phyloP scores from a whole-genome alignment of 176 grass and related monocot species.

The barley (Hordeum vulgare) region DNA sequence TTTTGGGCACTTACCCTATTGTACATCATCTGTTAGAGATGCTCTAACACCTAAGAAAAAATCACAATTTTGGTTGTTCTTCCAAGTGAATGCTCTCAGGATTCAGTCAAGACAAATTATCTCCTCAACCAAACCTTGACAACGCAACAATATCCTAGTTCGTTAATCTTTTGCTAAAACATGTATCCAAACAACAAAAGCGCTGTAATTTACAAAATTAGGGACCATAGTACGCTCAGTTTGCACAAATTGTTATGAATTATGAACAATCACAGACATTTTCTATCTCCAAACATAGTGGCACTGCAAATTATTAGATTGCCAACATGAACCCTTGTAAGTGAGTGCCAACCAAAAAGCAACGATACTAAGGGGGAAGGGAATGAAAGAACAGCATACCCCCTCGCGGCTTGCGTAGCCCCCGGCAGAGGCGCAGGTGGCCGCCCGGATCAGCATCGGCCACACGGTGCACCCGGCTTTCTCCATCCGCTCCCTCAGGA shows the following conservation, averaged over 20 bases:
- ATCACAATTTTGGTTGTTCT: background rate
- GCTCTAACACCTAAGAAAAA: background rate
- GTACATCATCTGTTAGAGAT: too few relatives aligned
- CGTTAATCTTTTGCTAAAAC: background rate
- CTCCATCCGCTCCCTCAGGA: constrained; percentile 66
- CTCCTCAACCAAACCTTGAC: background rate
- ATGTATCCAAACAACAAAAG: background rate
- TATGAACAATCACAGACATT: background rate
- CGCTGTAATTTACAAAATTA: background rate
- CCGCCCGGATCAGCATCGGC: constrained; percentile 42
- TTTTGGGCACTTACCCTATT: too few relatives aligned
- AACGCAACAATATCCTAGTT: background rate
- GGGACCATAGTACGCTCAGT: background rate
- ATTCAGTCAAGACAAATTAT: background rate
- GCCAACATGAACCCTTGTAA: background rate
- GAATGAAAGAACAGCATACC: constrained; percentile 32
- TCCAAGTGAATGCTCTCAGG: background rate
- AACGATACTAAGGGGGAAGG: background rate
- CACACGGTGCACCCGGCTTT: constrained; percentile 57
- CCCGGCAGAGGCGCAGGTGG: constrained; percentile 22
- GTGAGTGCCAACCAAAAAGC: background rate
- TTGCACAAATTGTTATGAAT: background rate
- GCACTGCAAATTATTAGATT: background rate
- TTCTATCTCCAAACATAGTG: background rate
- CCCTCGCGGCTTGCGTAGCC: constrained; percentile 33